phyloP scores from a whole-genome alignment of 2,329 filamentous ascomycete species.

The Cytospora paraplurivora region DNA sequence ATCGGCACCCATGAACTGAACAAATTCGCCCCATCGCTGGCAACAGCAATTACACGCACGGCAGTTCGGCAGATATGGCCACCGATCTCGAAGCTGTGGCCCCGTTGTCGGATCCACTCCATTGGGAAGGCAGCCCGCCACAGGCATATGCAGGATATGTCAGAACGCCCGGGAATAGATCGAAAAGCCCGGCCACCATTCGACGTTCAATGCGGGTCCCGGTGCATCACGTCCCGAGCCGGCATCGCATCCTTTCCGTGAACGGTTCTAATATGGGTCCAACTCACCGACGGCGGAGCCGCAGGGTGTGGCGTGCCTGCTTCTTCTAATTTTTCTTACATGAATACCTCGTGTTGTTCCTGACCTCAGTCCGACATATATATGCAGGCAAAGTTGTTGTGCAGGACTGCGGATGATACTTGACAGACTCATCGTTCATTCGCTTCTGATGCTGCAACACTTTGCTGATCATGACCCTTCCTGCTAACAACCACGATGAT shows the following conservation, averaged over 20 bases:
- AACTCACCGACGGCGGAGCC: background rate
- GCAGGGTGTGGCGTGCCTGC: background rate
- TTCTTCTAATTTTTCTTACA: background rate
- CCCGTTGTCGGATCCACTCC: background rate
- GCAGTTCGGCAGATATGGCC: no score
- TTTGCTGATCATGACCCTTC: background rate
- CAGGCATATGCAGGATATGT: background rate
- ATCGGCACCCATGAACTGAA: no score
- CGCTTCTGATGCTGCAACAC: background rate
- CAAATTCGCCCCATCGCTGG: no score
- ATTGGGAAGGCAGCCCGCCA: background rate
- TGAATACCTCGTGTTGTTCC: background rate
- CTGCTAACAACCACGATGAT: background rate
- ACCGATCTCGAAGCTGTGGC: no score
- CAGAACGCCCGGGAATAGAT: background rate
- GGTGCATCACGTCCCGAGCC: conserved; percentile 3
- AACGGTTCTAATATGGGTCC: background rate
- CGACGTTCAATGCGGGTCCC: background rate
- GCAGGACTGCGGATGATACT: background rate
- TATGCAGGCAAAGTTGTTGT: background rate
- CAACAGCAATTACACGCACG: no score
- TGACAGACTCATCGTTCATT: background rate
- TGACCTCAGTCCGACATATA: no score
- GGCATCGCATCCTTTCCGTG: background rate
- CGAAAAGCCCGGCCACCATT: background rate